phyloP scores from a whole-genome alignment of 495 filamentous ascomycete genomes.

The Thermothielavioides terrestris region DNA sequence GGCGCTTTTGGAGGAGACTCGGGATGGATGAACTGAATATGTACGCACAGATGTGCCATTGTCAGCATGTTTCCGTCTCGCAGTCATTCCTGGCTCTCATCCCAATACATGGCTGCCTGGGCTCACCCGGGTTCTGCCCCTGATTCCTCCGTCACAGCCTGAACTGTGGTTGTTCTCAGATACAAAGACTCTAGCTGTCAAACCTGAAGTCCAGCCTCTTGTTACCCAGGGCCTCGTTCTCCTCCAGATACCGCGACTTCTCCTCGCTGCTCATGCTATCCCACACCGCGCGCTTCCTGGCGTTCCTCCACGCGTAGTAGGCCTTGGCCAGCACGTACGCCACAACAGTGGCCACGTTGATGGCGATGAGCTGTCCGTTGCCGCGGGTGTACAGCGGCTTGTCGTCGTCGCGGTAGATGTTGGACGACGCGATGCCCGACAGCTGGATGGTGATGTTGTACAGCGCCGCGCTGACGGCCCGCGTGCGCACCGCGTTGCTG shows the following conservation, averaged over 20 bases:
- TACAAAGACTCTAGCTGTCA: conserved; percentile 22
- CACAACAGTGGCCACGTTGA: conserved; percentile 32
- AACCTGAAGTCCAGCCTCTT: conserved; percentile 42
- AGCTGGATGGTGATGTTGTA: conserved; percentile 40
- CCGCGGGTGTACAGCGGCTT: conserved; percentile 58
- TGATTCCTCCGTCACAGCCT: too few species aligned
- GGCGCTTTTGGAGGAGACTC: too few species aligned
- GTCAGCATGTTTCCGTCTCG: too few species aligned
- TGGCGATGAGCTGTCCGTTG: conserved; percentile 53
- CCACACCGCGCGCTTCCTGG: conserved; percentile 32
- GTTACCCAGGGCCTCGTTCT: conserved; percentile 31
- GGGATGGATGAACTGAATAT: too few species aligned
- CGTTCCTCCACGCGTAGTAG: conserved; percentile 40
- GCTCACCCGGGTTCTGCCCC: too few species aligned
- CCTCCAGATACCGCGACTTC: conserved; percentile 28
- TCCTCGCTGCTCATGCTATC: conserved; percentile 33
- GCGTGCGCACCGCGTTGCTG: conserved; percentile 57
- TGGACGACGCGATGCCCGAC: conserved; percentile 9
- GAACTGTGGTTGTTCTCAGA: too few species aligned
- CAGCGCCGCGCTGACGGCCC: conserved; percentile 54
- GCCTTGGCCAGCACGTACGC: conserved; percentile 32
- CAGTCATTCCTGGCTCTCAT: too few species aligned
- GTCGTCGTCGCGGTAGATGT: conserved; percentile 42
- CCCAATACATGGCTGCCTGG: too few species aligned
- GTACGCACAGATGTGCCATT: too few species aligned